Base-by-base conservation (phyloP, 345 rosid species). In the Brassica rapa region DNA sequence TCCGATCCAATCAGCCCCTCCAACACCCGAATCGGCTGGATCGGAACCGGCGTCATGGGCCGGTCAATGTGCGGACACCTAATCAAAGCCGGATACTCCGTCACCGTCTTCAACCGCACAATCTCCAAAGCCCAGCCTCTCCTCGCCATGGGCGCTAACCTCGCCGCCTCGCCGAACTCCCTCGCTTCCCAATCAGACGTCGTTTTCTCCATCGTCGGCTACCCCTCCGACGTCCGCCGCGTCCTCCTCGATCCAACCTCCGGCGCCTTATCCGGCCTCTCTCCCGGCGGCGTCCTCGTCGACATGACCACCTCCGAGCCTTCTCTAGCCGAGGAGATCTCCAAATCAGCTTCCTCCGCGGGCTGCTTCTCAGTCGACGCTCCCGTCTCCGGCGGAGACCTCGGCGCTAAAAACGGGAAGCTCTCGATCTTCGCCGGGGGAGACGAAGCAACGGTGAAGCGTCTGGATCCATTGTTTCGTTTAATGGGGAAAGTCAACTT, bases 231-330 rank as follows among this genome's bases (percentile, higher is more conserved):
- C 59, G 97, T 94, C 65, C 90, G 91, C 63, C 86, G 89, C 72
- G 97, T 94, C 64, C 85, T 90, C 77, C 94, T 94, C 23, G 82
- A 93, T 41, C 85, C 97, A 75, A 37, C 77, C 72, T 8, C 88
- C 68, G 98, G 97, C 39, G 98, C 91, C 53, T 87, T 92, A 15
- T 70, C 86, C 3, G 93, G 90, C 79, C 98, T 94, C 76, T 84
- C 86, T 9, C 82, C 85, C 19, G 91, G 97, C 5, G 93, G 95
- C 8, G 66, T 94, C 68, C 88, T 94, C 60, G 93, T 94, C 16
- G 97, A 94, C 78, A 92, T 94, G 98, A 94, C 98, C 57, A 94
- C 98, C 6, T 94, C 97, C 5, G 98, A 94, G 62, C 98, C 98
- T 62, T 88, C 94, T 25, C 91, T 94, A 16, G 98, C 98, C 2